Conservation (phyloP, 176 grass and related monocot genomes). For the maize (Zea mays) region Zm-B73-REFERENCE-NAM-5.0 NC_050100.1:54822001-54822500, state of each 20-base stretch:
- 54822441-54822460: constrained; percentile 63
- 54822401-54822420: constrained; percentile 60
- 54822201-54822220: constrained; percentile 46
- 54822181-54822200: constrained; percentile 53
- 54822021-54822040: constrained; percentile 44
- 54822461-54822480: constrained; percentile 62
- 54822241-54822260: constrained; percentile 48
- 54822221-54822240: constrained; percentile 51
- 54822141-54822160: constrained; percentile 60
- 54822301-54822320: constrained; percentile 42
- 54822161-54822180: constrained; percentile 61
- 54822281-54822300: constrained; percentile 67
- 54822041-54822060: constrained; percentile 66
- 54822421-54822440: constrained; percentile 45
- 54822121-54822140: constrained; percentile 23
- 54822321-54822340: constrained; percentile 52
- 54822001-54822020: constrained; percentile 48
- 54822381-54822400: constrained; percentile 48
- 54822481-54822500: constrained; percentile 69
- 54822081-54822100: constrained; percentile 54
- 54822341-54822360: constrained; percentile 67
- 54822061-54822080: constrained; percentile 57
- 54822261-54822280: constrained; percentile 63
- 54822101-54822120: constrained; percentile 49
- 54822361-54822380: constrained; percentile 55